Evolutionary conservation across 495 filamentous ascomycete species (phyloP), one percentile per base, ranked within the genome.

Genomic region (Penicillium herquei): DNA sequence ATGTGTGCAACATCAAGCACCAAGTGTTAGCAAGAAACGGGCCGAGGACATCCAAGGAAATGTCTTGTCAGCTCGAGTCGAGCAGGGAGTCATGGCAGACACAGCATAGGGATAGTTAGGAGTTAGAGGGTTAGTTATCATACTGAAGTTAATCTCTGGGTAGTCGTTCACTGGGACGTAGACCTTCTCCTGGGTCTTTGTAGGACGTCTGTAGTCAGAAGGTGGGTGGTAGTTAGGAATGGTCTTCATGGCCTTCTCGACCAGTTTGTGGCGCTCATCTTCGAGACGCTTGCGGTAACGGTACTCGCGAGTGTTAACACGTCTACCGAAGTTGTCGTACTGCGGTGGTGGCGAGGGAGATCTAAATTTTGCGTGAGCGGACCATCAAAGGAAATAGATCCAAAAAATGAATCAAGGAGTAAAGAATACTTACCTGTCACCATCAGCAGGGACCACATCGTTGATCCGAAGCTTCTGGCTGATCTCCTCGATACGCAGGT

Each of bases 61-160:
- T 61, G 51, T 40, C 72, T 74, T 65, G 67, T 64, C 62, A 70
- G 64, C 74, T 65, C 76, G 73, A 72, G 66, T 78, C 76, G 74
- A 78, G 71, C 76, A 77, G 59, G 75, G 64, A 68, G 67, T 57
- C 71, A 76, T 73, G 72, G 71, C 74, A 75, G 64, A 75, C 55
- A 71, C 73, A 69, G 64, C 57, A 72, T 68, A 66, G 71, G 74
- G 73, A 78, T 67, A 69, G 83, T 88, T 82, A 88, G 80, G 84
- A 84, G 86, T 89, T 87, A 90, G 87, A 91, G 90, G 92, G 91
- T 96, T 96, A 95, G 91, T 87, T 89, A 92, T 93, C 92, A 90
- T 96, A 98, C 94, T 98, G 90, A 98, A 99, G 89, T 99, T 99
- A 89, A 99, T 97, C 77, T 98, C 95, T 82, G 95, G 95, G 78